Evolutionary conservation across 2,329 filamentous ascomycete species (phyloP).

Genomic region (Calonectria hongkongensis): DNA sequence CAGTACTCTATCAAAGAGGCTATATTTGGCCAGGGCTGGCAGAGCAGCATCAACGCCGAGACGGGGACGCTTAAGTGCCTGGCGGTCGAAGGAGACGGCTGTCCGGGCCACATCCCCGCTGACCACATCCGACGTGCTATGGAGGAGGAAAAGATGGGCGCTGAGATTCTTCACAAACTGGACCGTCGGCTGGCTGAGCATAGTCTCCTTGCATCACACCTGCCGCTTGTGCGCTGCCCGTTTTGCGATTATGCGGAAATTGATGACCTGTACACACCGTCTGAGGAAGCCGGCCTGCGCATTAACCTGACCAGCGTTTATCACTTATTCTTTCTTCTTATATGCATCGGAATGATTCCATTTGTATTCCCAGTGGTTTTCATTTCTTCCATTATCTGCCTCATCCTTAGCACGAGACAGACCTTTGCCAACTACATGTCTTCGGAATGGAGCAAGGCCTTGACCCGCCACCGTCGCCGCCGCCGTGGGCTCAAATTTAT

Average conservation of each 20-base stretch:
- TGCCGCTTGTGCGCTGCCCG: constrained; percentile 88
- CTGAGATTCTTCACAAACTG: constrained; percentile 83
- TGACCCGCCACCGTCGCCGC: constrained; percentile 81
- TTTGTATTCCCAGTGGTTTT: constrained; percentile 73
- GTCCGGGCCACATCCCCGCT: constrained; percentile 82
- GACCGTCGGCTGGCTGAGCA: constrained; percentile 88
- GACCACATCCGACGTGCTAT: constrained; percentile 84
- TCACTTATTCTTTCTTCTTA: constrained; percentile 69
- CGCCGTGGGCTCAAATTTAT: constrained; percentile 84
- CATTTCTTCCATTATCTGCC: constrained; percentile 66
- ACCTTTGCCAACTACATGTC: constrained; percentile 65
- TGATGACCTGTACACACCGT: constrained; percentile 83
- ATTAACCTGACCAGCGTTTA: constrained; percentile 72
- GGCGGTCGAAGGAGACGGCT: constrained; percentile 83
- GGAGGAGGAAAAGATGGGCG: constrained; percentile 79
- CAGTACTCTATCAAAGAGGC: constrained; percentile 89
- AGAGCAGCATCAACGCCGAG: constrained; percentile 83
- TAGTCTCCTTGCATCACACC: constrained; percentile 80
- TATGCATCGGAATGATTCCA: constrained; percentile 73
- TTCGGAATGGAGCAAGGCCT: constrained; percentile 73
- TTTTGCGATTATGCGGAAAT: constrained; percentile 95
- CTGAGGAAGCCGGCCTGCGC: constrained; percentile 71
- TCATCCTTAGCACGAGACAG: constrained; percentile 65
- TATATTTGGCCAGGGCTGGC: constrained; percentile 94
- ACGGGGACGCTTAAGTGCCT: constrained; percentile 87